Percentiles rank a stretch among this genome's conserved stretches.
phyloP scores from a whole-genome alignment of 805 yeast genomes.

The Candida arabinofermentans region DNA sequence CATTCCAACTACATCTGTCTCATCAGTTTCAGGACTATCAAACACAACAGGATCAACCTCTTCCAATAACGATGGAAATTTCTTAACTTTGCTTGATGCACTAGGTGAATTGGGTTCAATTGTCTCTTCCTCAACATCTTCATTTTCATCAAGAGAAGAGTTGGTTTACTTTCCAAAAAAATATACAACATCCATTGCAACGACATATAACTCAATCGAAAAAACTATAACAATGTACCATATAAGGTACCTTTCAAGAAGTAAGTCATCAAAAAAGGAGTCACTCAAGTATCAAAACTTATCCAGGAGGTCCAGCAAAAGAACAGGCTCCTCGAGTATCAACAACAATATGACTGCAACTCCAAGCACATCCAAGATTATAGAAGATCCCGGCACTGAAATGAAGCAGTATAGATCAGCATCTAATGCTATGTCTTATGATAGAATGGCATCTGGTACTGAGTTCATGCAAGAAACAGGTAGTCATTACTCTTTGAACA shows the following conservation, averaged over 20 bases:
- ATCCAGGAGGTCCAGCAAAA: slow-evolving; percentile 22
- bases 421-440: slow-evolving; percentile 38
- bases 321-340: slow-evolving; percentile 19
- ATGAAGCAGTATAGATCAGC: slow-evolving; percentile 32
- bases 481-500: slow-evolving; percentile 17
- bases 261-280: slow-evolving; percentile 15
- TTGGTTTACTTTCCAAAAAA: slow-evolving; percentile 50
- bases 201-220: slow-evolving; percentile 49
- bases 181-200: slow-evolving; percentile 43
- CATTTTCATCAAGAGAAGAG: slow-evolving; percentile 55
- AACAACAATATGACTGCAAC: slow-evolving; percentile 25
- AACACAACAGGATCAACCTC: slow-evolving; percentile 11
- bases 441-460: slow-evolving; percentile 42
- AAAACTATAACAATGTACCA: slow-evolving; percentile 51
- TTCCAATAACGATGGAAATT: slow-evolving; percentile 29
- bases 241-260: slow-evolving; percentile 38
- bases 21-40: slow-evolving; percentile 14
- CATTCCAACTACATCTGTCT: slow-evolving; percentile 8
- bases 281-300: slow-evolving; percentile 13
- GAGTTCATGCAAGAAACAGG: slow-evolving; percentile 28
- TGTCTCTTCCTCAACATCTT: slow-evolving; percentile 65
- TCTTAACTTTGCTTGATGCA: slow-evolving; percentile 72
- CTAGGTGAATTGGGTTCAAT: slow-evolving; percentile 68
- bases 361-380: slow-evolving; percentile 39
- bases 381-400: slow-evolving; percentile 30